Conservation (phyloP, 2,329 filamentous ascomycete species). For the Venturiaceae sp. region DNA sequence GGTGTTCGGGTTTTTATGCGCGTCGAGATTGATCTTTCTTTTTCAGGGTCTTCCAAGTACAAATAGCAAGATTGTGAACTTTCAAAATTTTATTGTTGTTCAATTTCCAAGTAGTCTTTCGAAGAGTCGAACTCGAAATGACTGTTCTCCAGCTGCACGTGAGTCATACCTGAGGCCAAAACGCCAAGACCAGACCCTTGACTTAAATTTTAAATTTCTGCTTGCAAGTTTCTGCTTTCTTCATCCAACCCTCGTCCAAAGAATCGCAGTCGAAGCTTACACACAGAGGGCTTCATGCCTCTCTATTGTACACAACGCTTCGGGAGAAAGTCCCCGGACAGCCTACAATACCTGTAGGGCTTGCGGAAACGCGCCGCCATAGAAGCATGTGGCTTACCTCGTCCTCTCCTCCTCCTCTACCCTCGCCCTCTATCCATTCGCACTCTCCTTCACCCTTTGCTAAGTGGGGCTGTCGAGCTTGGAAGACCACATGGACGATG, state of each 20-base stretch:
- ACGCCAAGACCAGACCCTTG: too few relatives aligned
- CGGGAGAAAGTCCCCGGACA: slow-evolving; percentile 76
- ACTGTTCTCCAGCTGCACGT: not conserved
- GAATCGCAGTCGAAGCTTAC: slow-evolving; percentile 11
- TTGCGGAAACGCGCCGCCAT: slow-evolving; percentile 98
- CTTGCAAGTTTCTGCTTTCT: not conserved
- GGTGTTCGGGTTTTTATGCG: not conserved
- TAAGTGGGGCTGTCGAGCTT: slow-evolving; percentile 2
- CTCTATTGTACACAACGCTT: slow-evolving; percentile 5
- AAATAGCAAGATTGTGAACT: not conserved
- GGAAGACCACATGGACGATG: slow-evolving; percentile 8
- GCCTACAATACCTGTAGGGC: slow-evolving; percentile 35
- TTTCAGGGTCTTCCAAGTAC: not conserved
- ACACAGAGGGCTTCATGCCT: slow-evolving; percentile 2
- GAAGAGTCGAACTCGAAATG: not conserved
- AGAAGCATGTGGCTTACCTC: slow-evolving; percentile 72
- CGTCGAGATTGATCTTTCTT: too few relatives aligned
- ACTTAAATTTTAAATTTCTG: too few relatives aligned
- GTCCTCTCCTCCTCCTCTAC: slow-evolving; percentile 40
- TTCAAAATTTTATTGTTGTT: not conserved
- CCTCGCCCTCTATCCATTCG: slow-evolving; percentile 40
- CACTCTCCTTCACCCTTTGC: slow-evolving; percentile 30
- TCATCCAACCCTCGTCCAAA: slow-evolving; percentile 8
- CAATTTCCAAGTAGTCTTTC: too few relatives aligned
- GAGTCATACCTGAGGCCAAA: too few relatives aligned